Conservation (phyloP, 2,329 filamentous ascomycete species). For the Trichoderma cornu-damae region DNA sequence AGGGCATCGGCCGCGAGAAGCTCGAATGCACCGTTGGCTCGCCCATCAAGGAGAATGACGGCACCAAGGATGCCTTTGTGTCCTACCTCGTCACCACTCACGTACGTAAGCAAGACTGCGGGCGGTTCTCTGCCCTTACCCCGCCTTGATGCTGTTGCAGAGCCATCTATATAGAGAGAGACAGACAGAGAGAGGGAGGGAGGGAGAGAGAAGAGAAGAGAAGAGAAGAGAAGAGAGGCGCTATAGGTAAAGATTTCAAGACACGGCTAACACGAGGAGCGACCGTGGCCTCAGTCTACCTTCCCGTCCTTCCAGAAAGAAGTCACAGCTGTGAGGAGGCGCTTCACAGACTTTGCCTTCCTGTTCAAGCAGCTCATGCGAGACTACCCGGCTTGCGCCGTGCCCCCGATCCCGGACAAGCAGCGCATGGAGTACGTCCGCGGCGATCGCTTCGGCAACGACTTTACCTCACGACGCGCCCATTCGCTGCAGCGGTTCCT, state of each 20-base stretch:
- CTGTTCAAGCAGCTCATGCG: constrained; percentile 83
- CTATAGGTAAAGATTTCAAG: not conserved
- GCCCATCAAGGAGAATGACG: constrained; percentile 91
- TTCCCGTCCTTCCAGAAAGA: constrained; percentile 88
- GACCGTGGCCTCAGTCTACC: constrained; percentile 62
- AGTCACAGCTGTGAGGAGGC: constrained; percentile 73
- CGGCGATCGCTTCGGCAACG: constrained; percentile 87
- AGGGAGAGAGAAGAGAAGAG: too few relatives aligned
- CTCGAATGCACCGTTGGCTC: constrained; percentile 78
- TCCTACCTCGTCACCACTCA: constrained; percentile 92
- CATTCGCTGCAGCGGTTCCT: constrained; percentile 91
- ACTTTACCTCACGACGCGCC: constrained; percentile 84
- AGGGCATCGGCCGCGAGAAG: constrained; percentile 62
- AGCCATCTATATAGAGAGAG: not conserved
- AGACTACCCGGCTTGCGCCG: constrained; percentile 86
- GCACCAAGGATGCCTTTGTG: constrained; percentile 93
- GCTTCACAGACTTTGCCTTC: constrained; percentile 97
- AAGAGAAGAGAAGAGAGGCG: too few relatives aligned
- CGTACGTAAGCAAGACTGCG: constrained; percentile 44
- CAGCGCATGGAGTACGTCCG: constrained; percentile 99
- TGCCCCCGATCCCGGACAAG: constrained; percentile 94
- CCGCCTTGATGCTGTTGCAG: not conserved
- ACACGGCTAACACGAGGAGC: not conserved
- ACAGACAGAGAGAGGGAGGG: too few relatives aligned
- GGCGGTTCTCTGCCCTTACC: not conserved